Conservation (phyloP, 768 basidiomycete species). For the Suillus discolor region DNA sequence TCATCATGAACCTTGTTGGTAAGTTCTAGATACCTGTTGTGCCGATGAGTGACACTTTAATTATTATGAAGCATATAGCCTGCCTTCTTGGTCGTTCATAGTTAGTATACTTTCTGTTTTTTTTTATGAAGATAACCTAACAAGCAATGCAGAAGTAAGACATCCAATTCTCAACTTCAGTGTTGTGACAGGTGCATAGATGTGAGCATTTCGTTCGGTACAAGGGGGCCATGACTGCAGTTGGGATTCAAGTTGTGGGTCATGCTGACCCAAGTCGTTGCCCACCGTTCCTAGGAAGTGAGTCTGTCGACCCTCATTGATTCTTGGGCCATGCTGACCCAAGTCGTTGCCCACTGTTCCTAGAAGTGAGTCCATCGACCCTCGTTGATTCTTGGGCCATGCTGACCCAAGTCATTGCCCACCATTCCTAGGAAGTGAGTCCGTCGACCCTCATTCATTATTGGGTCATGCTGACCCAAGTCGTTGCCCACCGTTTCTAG, state of each 20-base stretch:
- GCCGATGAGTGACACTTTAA: background rate
- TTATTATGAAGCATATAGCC: conserved; percentile 18
- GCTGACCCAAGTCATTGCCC: no score
- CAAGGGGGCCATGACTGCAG: conserved; percentile 49
- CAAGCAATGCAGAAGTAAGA: conserved; percentile 11
- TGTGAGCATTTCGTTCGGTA: conserved; percentile 51
- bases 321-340: no score
- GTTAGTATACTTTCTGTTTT: background rate
- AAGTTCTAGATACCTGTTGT: conserved; percentile 1
- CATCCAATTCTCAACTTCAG: background rate
- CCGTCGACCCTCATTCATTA: no score
- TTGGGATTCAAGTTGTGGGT: conserved; percentile 41
- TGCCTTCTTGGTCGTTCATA: conserved; percentile 16
- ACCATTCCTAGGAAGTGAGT: no score
- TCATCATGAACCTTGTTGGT: conserved; percentile 55
- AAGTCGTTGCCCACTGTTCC: no score
- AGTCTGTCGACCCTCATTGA: no score
- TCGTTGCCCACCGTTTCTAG: no score
- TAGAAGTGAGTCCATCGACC: no score
- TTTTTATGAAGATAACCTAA: background rate
- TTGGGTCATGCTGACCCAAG: no score
- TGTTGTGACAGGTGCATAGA: conserved; percentile 25
- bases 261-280: no score
- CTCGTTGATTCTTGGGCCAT: no score
- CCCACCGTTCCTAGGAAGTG: no score